Evolutionary conservation across 345 rosid genomes (phyloP), one percentile per base, ranked within the genome.

Genomic region (Eucalyptus caleyi): DNA sequence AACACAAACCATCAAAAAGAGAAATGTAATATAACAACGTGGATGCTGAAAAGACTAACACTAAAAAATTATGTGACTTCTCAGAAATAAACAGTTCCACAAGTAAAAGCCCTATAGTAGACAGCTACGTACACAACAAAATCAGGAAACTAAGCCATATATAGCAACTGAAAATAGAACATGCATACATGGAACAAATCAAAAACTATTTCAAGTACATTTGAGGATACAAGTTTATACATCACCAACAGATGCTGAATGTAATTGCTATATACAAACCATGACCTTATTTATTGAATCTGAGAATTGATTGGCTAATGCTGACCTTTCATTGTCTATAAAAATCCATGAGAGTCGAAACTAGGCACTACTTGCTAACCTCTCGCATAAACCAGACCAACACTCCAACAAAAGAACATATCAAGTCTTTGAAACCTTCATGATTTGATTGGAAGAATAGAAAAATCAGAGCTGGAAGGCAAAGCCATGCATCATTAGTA

Each of bases 401-500:
- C 26, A 32, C 26, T 50, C 60, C 53, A 23, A n/a, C 18, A 37
- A 49, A 45, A 49, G 24, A 86, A 86, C 87, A 45, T 49, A 87
- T 34, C 16, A 21, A 53, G 42, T 50, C 47, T 44, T 42, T 6
- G 19, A 40, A 90, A 62, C 83, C 37, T 89, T 9, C 50, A 62
- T 37, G 49, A 77, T 77, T 34, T 60, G 49, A 49, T 44, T 87
- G 37, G 50, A 59, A 32, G 81, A 77, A 50, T 44, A 77, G 27
- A 21, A 77, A 72, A 37, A 32, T 59, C 72, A 87, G 91, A 81
- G 87, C 54, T 34, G 45, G 27, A 77, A 77, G 83, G 27, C 47
- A 77, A 77, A 77, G 47, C 47, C 27, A 37, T 19, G 45, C 83
- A 37, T 85, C 85, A 19, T 62, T 86, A 89, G 26, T 94, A 97